Evolutionary conservation across 2,329 filamentous ascomycete species (phyloP).

Genomic region (Colletotrichum aenigma): DNA sequence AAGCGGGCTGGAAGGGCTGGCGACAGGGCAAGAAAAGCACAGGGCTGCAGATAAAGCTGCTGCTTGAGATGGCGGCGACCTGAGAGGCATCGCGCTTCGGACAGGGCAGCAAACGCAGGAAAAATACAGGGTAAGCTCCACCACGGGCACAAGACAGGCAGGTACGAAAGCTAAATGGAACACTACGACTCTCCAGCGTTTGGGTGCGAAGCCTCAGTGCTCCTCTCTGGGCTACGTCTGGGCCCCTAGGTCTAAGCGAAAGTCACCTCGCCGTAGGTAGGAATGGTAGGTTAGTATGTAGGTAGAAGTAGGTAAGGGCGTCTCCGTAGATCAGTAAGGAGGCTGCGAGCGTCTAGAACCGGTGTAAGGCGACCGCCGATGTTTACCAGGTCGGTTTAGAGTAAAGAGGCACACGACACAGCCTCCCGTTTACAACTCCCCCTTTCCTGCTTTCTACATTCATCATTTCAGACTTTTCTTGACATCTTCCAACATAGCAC

Average conservation of each 20-base stretch:
- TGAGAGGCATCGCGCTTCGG: background rate
- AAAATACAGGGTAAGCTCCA: background rate
- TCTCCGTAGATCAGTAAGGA: background rate
- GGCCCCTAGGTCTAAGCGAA: background rate
- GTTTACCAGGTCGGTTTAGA: background rate
- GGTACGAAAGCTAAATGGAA: background rate
- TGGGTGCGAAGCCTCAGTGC: background rate
- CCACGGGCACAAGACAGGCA: background rate
- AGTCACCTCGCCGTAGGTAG: background rate
- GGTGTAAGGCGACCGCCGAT: background rate
- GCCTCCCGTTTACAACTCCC: background rate
- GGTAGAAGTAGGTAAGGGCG: background rate
- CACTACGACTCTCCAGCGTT: background rate
- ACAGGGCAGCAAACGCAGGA: background rate
- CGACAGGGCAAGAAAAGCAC: slow-evolving; percentile 8
- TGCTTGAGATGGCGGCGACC: background rate
- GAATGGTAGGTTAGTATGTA: background rate
- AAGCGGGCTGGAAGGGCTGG: background rate
- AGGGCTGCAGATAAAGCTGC: background rate
- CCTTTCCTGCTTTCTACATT: background rate
- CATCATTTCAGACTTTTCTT: background rate
- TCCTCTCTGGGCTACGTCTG: background rate
- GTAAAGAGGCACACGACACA: slow-evolving; percentile 14
- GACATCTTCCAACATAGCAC: background rate
- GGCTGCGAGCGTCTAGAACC: background rate